Evolutionary conservation across 2,329 filamentous ascomycete species (phyloP), one percentile per base, ranked within the genome.

Genomic region (Fusarium acutatum): DNA sequence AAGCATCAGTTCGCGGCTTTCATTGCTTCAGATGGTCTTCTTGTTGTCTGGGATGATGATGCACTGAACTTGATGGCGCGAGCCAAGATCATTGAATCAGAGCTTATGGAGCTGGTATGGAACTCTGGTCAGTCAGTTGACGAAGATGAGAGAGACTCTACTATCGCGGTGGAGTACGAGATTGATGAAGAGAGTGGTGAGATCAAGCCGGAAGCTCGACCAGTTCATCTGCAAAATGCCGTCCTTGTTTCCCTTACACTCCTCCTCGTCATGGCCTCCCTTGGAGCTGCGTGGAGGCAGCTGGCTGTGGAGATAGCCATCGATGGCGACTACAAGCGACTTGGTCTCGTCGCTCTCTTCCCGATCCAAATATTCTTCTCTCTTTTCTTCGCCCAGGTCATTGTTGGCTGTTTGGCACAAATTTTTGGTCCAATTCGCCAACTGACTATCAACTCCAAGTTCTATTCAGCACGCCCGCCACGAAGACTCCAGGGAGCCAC

Each of bases 31-130:
- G 91, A 93, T 70, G 89, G 89, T 9, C 84, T 95, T 10, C 84
- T 96, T 3, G 85, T 96, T 4, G 93, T 96, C 3, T 96, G 94
- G 94, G 93, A 96, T 74, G 93, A 96, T 74, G 92, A 95, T 64
- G 89, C 93, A 2, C 85, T 92, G 63, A 90, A 94, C 77, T 84
- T 96, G 14, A 86, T 95, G 10, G 83, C 89, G 62, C 87, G 93
- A 62, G 93, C 92, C 49, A 90, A 91, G 78, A 86, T 87, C 38
- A 94, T 96, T 67, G 92, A 96, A 81, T 88, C 89, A 6, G 92
- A 94, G 79, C 85, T 96, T 47, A 94, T 95, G 90, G 89, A 93
- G 76, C 85, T 95, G 4, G 91, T 95, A 5, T 94, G 93, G 93
- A 89, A 90, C 80, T 87, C 87, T 7, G 86, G 87, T 3, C 84